A percentile compares a stretch with the other conserved stretches of the same genome.
phyloP scores from a whole-genome alignment of 2,329 filamentous ascomycete genomes.

The Davidsoniella eucalypti region DNA sequence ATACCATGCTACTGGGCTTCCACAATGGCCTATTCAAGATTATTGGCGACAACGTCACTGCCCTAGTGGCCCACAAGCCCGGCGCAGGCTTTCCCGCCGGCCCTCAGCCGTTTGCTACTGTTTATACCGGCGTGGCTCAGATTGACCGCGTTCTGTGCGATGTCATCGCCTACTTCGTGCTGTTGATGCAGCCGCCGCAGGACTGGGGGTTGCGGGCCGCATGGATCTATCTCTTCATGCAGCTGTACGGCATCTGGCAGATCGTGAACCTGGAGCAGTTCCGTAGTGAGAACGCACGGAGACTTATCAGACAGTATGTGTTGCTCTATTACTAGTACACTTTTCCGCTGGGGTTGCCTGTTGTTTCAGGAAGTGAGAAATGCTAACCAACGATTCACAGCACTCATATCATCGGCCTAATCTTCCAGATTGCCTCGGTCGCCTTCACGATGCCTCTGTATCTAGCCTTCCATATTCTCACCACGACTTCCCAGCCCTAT shows the following conservation, averaged over 20 bases:
- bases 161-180: conserved; percentile 5
- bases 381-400: conserved; percentile 1
- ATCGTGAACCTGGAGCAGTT: conserved; percentile 3
- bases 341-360: too few species aligned
- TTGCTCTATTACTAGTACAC: neutral
- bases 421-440: conserved; percentile 3
- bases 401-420: conserved; percentile 5
- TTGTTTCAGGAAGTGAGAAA: neutral
- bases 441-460: conserved; percentile 7
- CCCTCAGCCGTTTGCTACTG: conserved; percentile 1
- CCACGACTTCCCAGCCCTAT: neutral
- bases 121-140: neutral
- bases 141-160: conserved; percentile 3
- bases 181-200: conserved; percentile 2
- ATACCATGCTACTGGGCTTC: conserved; percentile 2
- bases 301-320: conserved; percentile 3
- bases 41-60: neutral
- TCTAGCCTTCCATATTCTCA: conserved; percentile 3
- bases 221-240: conserved; percentile 1
- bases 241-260: conserved; percentile 9
- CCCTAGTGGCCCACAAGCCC: neutral
- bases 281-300: conserved; percentile 1
- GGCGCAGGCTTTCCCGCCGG: neutral
- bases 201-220: neutral
- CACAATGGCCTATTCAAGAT: conserved; percentile 6